Conservation (phyloP, 106 monocot species). For the Allium cepa region DNA sequence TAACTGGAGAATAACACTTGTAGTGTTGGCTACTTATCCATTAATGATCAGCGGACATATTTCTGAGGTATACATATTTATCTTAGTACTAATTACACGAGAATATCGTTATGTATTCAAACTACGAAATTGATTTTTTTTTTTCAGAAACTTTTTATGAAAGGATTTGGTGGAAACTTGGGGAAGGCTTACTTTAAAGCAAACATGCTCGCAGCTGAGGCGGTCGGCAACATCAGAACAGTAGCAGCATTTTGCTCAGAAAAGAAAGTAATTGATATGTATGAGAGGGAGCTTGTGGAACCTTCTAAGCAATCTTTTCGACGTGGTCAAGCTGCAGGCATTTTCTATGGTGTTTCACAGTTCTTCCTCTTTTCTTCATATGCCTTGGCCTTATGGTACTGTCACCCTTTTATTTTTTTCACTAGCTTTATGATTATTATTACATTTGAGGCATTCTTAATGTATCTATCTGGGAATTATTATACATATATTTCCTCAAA, state of each 20-base stretch:
- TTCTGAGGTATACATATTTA: conserved; percentile 46
- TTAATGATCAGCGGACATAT: conserved; percentile 92
- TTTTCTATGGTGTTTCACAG: conserved; percentile 89
- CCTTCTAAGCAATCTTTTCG: conserved; percentile 63
- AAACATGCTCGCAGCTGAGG: conserved; percentile 97
- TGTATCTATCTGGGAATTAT: too few species aligned
- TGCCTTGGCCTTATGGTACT: conserved; percentile 79
- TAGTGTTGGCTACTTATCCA: conserved; percentile 81
- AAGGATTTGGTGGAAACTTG: conserved; percentile 83
- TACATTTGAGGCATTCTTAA: too few species aligned
- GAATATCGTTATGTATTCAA: too few species aligned
- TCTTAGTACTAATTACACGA: too few species aligned
- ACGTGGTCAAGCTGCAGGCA: conserved; percentile 72
- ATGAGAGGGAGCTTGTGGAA: conserved; percentile 55
- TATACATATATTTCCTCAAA: too few species aligned
- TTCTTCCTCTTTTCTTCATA: conserved; percentile 94
- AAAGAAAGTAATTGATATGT: conserved; percentile 80
- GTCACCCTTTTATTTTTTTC: too few species aligned
- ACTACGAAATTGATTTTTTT: background rate
- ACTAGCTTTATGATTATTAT: too few species aligned
- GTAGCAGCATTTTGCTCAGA: conserved; percentile 95
- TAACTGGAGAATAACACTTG: conserved; percentile 91
- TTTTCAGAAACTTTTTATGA: conserved; percentile 80
- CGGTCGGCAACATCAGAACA: conserved; percentile 90
- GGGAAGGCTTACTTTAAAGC: conserved; percentile 81